Percentiles rank a stretch among this genome's conserved stretches.
These are phyloP conservation scores for Penicillium diatomitis DNA, from an alignment of 495 filamentous ascomycete species.

Conservation along the genomic window DNA sequence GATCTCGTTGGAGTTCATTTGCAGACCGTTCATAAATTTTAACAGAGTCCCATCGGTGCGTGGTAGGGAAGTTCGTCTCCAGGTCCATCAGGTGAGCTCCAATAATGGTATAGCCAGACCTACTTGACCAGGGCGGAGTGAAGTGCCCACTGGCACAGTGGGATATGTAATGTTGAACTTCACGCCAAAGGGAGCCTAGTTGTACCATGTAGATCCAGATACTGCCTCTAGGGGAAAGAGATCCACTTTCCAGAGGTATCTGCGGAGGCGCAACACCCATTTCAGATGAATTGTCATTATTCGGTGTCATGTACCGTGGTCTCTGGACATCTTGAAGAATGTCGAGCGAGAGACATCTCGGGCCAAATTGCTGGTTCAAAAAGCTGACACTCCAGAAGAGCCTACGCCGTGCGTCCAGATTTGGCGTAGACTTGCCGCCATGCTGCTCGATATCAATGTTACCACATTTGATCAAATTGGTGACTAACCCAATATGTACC, in stretches of 20 bases:
- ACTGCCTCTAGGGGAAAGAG: constrained; percentile 20
- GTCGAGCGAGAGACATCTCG: constrained; percentile 25
- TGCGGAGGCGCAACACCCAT: constrained; percentile 14
- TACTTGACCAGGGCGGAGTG: constrained; percentile 33
- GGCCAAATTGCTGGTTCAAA: constrained; percentile 32
- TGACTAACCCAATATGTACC: constrained; percentile 15
- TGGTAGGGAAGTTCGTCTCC: constrained; percentile 31
- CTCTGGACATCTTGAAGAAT: constrained; percentile 23
- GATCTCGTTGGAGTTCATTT: constrained; percentile 25
- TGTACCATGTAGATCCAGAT: constrained; percentile 34
- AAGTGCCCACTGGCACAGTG: constrained; percentile 28
- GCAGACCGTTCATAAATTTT: constrained; percentile 32
- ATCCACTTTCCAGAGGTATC: constrained; percentile 19
- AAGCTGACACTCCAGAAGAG: constrained; percentile 38
- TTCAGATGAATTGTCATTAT: constrained; percentile 8
- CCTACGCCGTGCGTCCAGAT: constrained; percentile 24
- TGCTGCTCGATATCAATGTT: constrained; percentile 27
- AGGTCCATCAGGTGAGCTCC: constrained; percentile 33
- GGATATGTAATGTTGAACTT: constrained; percentile 29
- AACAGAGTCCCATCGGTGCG: constrained; percentile 33
- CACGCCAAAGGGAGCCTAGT: constrained; percentile 31
- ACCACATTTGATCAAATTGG: constrained; percentile 26
- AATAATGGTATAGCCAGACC: constrained; percentile 33
- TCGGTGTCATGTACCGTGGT: constrained; percentile 16
- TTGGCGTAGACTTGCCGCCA: constrained; percentile 14